Base-by-base conservation (phyloP, 2,329 filamentous ascomycete genomes). In the Penicillium sp. region DNA sequence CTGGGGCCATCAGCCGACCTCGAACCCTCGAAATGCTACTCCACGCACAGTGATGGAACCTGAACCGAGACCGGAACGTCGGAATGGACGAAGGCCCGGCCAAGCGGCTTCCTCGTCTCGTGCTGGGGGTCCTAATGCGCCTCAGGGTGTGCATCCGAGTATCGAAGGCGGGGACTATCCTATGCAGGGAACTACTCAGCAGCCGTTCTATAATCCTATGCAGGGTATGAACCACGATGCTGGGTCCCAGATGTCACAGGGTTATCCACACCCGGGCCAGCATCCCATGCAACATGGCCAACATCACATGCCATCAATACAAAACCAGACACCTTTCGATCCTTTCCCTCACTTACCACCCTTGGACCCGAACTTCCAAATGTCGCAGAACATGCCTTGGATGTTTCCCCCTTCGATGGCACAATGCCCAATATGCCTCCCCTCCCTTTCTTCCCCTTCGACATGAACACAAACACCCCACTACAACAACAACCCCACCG, bases 361-460 rank as follows among this genome's bases (percentile, higher is more conserved):
- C 33, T 41, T 39, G 36, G 54, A 55, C 12, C 45, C 55, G 3
- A 36, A 13, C 22, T 49, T 54, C 7, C 35, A 45, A n/a, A 35
- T 40, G 47, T 14, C 35, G 7, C 35, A 40, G 36, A 35, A 22
- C n/a, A 39, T 45, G 35, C 41, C 46, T 1, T 40, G 41, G 40
- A 45, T 33, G 47, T 6, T 19, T 7, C 36, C 25, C 30, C 30
- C 18, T 34, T 45, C 22, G 35, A 40, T 30, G 29, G 46, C 13
- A 45, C 38, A 10, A 16, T 45, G 11, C 19, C 39, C 5, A 19
- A 46, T 2, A 25, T 34, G 9, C n/a, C 41, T 7, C 31, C 42
- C 8, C 55, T 57, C 8, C 48, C 50, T 2, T 50, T 55, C 39
- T 41, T 52, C 29, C 51, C 57, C 2, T 45, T 54, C 14, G 42